Evolutionary conservation across 495 filamentous ascomycete species (phyloP).

Genomic region (Rhypophila decipiens): DNA sequence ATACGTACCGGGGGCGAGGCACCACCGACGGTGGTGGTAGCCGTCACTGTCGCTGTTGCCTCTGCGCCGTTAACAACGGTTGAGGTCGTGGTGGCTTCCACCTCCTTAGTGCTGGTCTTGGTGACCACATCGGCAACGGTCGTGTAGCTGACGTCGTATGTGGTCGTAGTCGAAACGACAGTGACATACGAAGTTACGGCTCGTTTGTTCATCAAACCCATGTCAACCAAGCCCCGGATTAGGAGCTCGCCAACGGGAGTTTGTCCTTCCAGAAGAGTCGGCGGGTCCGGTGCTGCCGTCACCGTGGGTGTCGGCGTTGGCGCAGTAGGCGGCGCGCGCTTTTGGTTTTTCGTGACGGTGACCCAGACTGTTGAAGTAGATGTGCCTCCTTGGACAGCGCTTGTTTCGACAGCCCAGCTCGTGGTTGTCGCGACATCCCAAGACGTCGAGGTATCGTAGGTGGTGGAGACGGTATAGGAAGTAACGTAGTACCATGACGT

Average conservation of each 20-base stretch:
- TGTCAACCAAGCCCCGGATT: background rate
- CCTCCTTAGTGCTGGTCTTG: conserved; percentile 3
- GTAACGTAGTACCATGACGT: background rate
- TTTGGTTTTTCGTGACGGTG: conserved; percentile 3
- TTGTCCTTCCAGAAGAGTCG: no score
- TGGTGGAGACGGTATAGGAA: background rate
- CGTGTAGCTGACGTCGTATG: background rate
- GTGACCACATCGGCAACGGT: conserved; percentile 4
- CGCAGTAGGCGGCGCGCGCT: background rate
- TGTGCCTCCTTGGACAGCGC: background rate
- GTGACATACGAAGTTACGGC: conserved; percentile 17
- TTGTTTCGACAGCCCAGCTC: background rate
- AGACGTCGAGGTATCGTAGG: conserved; percentile 1
- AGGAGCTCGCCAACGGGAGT: no score
- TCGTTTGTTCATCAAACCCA: conserved; percentile 22
- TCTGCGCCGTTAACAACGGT: conserved; percentile 3
- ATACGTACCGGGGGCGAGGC: background rate
- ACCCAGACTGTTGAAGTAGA: conserved; percentile 9
- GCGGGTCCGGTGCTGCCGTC: no score
- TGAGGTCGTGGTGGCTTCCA: conserved; percentile 4
- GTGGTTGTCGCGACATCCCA: background rate
- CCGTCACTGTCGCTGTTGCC: conserved; percentile 5
- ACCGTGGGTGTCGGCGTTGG: background rate
- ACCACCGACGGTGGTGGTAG: conserved; percentile 1
- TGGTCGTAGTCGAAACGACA: background rate